These are phyloP conservation scores for Lactifluus hygrophoroides DNA, from an alignment of 768 basidiomycete species.

Conservation along the genomic window DNA sequence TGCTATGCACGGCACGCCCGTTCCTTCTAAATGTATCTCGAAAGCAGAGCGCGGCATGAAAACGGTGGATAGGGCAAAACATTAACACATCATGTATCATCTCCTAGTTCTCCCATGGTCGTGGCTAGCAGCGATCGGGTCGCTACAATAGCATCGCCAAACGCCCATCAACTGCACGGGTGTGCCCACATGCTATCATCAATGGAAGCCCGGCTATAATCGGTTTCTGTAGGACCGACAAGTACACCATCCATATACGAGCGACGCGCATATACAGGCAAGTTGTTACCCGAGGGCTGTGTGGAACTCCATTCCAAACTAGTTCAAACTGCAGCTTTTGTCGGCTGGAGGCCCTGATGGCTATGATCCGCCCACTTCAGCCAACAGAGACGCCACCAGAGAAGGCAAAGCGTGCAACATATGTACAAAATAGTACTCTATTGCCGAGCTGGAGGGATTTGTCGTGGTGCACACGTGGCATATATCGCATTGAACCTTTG, in stretches of 20 bases:
- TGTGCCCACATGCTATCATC: background rate
- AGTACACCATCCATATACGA: background rate
- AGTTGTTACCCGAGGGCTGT: background rate
- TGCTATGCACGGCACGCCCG: background rate
- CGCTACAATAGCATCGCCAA: background rate
- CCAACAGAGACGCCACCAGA: background rate
- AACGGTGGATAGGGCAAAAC: background rate
- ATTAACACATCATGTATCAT: too few species aligned
- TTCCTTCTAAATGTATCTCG: background rate
- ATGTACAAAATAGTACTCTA: background rate
- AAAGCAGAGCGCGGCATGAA: background rate
- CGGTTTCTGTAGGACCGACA: background rate
- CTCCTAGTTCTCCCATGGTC: too few species aligned
- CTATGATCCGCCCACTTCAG: background rate
- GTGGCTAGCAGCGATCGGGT: background rate
- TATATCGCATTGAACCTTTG: background rate
- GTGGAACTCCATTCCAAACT: background rate
- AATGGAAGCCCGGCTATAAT: background rate
- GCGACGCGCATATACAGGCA: background rate
- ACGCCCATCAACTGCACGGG: background rate
- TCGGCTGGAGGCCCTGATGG: background rate
- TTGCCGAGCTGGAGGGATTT: background rate
- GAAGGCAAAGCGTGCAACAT: background rate
- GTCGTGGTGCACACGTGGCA: background rate
- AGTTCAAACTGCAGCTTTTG: background rate